phyloP scores from a whole-genome alignment of 441 rosid species.

The Codiaeum variegatum region DNA sequence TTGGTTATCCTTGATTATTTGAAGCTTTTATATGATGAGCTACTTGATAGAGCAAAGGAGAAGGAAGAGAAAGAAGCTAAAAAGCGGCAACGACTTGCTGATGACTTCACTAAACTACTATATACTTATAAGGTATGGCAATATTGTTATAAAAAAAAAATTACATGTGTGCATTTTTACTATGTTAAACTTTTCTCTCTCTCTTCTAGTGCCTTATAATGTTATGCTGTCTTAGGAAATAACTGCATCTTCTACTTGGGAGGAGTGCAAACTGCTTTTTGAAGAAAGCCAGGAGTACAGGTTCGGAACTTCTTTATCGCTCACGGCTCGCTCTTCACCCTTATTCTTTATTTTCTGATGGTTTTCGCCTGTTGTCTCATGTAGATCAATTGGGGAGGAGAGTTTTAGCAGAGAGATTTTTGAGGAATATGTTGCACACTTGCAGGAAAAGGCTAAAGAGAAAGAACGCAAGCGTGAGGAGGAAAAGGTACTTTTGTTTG shows the following conservation, averaged over 20 bases:
- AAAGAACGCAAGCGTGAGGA: slow-evolving; percentile 93
- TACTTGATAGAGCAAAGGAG: slow-evolving; percentile 81
- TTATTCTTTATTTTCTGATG: background rate
- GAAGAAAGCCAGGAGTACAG: slow-evolving; percentile 85
- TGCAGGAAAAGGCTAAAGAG: slow-evolving; percentile 87
- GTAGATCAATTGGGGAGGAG: slow-evolving; percentile 80
- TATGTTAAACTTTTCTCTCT: background rate
- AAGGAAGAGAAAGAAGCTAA: slow-evolving; percentile 96
- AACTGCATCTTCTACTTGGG: slow-evolving; percentile 74
- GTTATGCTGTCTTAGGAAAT: slow-evolving; percentile 54
- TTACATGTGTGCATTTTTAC: background rate
- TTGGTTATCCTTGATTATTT: slow-evolving; percentile 10
- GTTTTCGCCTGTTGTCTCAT: slow-evolving; percentile 15
- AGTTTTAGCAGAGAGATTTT: slow-evolving; percentile 58
- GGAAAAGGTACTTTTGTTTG: slow-evolving; percentile 58
- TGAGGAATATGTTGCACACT: slow-evolving; percentile 67
- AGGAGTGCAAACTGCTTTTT: slow-evolving; percentile 59
- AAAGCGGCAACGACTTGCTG: slow-evolving; percentile 81
- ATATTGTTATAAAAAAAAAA: slow-evolving; percentile 1
- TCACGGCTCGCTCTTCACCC: background rate
- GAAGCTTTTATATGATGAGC: slow-evolving; percentile 83
- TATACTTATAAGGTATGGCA: slow-evolving; percentile 59
- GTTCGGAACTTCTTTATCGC: slow-evolving; percentile 28
- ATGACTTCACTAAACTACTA: slow-evolving; percentile 70
- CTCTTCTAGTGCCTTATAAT: slow-evolving; percentile 7